Percentiles rank a stretch among this genome's conserved stretches.
Evolutionary conservation across 805 yeast species (phyloP).

Genomic region (Ogataea trehalophila): DNA sequence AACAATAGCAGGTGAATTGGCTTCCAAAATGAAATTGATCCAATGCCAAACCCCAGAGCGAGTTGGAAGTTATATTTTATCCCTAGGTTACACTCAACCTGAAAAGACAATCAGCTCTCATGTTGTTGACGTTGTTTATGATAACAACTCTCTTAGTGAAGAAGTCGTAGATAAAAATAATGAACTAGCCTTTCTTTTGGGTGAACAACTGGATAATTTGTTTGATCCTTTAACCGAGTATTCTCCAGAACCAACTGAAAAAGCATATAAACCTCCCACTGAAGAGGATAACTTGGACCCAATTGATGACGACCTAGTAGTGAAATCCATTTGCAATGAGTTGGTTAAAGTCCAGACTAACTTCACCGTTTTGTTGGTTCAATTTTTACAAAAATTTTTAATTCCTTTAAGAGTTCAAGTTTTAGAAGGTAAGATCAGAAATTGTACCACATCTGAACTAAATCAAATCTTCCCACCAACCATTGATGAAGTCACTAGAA

Average conservation of each 20-base stretch:
- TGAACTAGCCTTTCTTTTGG: slow-evolving; percentile 67
- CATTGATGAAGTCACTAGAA: slow-evolving; percentile 86
- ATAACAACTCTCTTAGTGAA: slow-evolving; percentile 23
- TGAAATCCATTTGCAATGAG: slow-evolving; percentile 59
- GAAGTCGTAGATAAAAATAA: slow-evolving; percentile 54
- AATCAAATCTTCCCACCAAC: slow-evolving; percentile 91
- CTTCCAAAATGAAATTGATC: slow-evolving; percentile 57
- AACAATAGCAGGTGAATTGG: slow-evolving; percentile 76
- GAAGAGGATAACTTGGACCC: slow-evolving; percentile 9
- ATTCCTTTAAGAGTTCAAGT: slow-evolving; percentile 74
- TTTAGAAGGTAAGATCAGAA: slow-evolving; percentile 47
- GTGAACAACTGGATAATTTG: slow-evolving; percentile 80
- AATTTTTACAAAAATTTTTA: slow-evolving; percentile 70
- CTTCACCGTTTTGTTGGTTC: slow-evolving; percentile 65
- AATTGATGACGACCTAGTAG: slow-evolving; percentile 33
- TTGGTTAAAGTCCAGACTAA: slow-evolving; percentile 67
- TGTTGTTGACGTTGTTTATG: slow-evolving; percentile 71
- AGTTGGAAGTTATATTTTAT: slow-evolving; percentile 53
- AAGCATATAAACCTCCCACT: slow-evolving; percentile 59
- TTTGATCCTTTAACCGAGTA: slow-evolving; percentile 90
- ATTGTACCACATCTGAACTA: slow-evolving; percentile 56
- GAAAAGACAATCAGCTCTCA: slow-evolving; percentile 41
- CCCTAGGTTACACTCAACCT: slow-evolving; percentile 51
- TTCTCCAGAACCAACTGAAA: slow-evolving; percentile 83
- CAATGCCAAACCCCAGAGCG: slow-evolving; percentile 48